Evolutionary conservation across 192 early-diverging fungal species (phyloP), one percentile per base, ranked within the genome.

Genomic region (Umbelopsis sp.): DNA sequence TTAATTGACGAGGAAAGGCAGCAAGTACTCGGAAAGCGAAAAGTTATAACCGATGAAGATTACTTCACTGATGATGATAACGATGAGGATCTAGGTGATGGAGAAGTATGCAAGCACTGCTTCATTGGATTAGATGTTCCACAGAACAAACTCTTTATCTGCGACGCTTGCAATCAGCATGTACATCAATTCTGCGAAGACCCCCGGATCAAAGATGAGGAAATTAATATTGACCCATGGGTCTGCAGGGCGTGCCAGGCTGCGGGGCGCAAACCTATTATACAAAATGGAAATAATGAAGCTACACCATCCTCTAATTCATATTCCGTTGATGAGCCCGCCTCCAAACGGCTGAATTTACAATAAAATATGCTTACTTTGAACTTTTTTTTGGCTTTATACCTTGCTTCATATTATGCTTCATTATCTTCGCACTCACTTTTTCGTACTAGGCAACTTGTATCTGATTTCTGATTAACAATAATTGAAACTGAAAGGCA

Each of bases 161-260:
- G 72, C 25, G 72, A 74, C 21, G 12, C 47, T 12, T 74, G 72
- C 50, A 68, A 74, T 49, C 21, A 45, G 18, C 53, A 58, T 35
- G 67, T 74, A 12, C 72, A 74, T 49, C 72, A 74, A 35, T 25
- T 74, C 16, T 74, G 72, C 41, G 72, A 74, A 25, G 20, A 22
- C 13, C 72, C 72, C 18, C 67, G 46, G 2, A 65, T 74, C 18
- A n/a, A 50, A 65, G 30, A 64, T 9, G 68, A 69, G 23, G 72
- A 74, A 47, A 74, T 61, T 33, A 15, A 65, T 2, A 30, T 74
- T 50, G 72, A 74, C 10, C 72, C 72, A 45, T 74, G 72, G 72
- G 45, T 49, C 13, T 74, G 72, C 50, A 52, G 72, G 16, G 45
- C 46, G 7, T 74, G 72, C 47, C 18, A 25, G 18, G 55, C 55